Evolutionary conservation across 139 green algal genomes (phyloP), one percentile per base, ranked within the genome.

Genomic region (Monoraphidium neglectum): DNA sequence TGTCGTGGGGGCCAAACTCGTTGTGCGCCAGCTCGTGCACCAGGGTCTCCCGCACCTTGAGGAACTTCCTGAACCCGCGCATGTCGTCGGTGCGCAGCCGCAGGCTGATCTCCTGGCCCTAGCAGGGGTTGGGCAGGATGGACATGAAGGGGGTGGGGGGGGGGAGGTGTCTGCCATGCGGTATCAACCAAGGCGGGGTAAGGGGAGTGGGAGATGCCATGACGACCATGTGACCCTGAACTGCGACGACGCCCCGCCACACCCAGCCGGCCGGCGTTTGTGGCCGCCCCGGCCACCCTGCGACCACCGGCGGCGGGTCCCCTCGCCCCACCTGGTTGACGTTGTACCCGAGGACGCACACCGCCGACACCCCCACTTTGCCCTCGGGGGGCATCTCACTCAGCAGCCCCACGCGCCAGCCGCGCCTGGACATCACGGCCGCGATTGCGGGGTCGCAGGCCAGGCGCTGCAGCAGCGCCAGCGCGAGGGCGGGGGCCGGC

Each of bases 81-180:
- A 94, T 79, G 74, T 98, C 92, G 69, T 97, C 93, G 3, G 94
- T 98, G 33, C 93, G 85, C 74, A 98, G 87, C 21, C 94, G 83
- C 72, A 98, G 80, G 64, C 69, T 83, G 57, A 98, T 96, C 76
- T 95, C 89, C 76, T 92, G 84, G 35, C 73, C 73, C 28, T 38
- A n/a, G n/a, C n/a, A n/a, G n/a, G n/a, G n/a, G n/a, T n/a, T n/a
- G n/a, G n/a, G n/a, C n/a, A n/a, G n/a, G n/a, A n/a, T n/a, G n/a
- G n/a, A n/a, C n/a, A n/a, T n/a, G n/a, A n/a, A 57, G 49, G 18
- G 49, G 15, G 49, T 57, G 49, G 49, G 15, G 49, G 18, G 18
- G 18, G 15, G 49, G 15, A 15, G 15, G 49, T 26, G 49, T 18
- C 49, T 57, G 18, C 49, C 49, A 57, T 57, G 49, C 15, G 49